Evolutionary conservation across 2,329 filamentous ascomycete genomes (phyloP), one percentile per base, ranked within the genome.

Genomic region (Pezicula rhizophila): DNA sequence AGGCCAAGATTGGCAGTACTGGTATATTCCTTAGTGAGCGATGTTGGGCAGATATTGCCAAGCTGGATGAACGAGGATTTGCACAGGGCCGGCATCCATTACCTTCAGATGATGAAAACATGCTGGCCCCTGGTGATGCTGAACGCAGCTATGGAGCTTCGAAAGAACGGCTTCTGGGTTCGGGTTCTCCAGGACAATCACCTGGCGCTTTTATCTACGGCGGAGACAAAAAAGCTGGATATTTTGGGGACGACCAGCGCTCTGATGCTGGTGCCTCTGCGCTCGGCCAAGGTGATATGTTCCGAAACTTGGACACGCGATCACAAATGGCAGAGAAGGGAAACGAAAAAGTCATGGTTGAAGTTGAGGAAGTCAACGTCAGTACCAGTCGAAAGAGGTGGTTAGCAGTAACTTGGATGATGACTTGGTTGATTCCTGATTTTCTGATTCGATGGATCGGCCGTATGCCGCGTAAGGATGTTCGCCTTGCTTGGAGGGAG

Each of bases 241-340:
- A 96, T 64, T 96, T 96, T 60, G 86, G 85, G 46, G 74, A 76
- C 58, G 78, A 84, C 64, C 75, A 84, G 7, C 89, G 90, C 39
- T 97, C 93, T 26, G 93, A 99, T 45, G 91, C 92, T 7, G 92
- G 91, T 4, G 86, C 79, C 2, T 96, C 92, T n/a, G 90, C 89
- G 5, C 86, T 96, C 64, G 87, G 91, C 42, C 87, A 80, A 46
- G 91, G 93, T 7, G 93, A 99, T 65, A 96, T 99, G 92, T 99
- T 99, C 76, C 89, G 90, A 63, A 96, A 96, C 61, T 76, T 97
- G 7, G 92, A 97, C 58, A 96, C 92, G 6, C 82, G 89, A 54
- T 87, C 95, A 65, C 88, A 96, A 64, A 89, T 99, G 80, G 89
- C 92, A 0, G 92, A 97, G 69, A 92, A 95, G 57, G 89, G 89